Evolutionary conservation across 176 grass and related monocot species (phyloP), one percentile per base, ranked within the genome.

Genomic region (Melocanna baccifera): DNA sequence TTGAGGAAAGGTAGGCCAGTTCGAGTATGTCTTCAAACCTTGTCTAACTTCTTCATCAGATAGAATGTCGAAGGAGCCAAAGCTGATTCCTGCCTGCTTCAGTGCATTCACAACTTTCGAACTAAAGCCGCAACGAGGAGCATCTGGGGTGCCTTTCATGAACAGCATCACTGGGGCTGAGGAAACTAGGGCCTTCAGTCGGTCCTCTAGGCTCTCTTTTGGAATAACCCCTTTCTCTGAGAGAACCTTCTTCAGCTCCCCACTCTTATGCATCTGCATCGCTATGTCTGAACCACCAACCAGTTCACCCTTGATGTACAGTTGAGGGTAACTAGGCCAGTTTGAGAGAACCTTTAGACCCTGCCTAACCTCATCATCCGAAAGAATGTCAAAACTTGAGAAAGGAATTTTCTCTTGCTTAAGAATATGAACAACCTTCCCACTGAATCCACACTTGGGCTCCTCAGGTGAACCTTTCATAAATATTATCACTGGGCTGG

Each of bases 321-420:
- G 78, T 69, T 99, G 97, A 70, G 97, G 97, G 89, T 92, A 99
- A 67, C 97, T 99, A 51, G 97, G 88, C 97, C 97, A 99, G 77
- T 89, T 92, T 42, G 97, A 99, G 66, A 92, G 23, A 57, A 90
- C 70, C 85, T 97, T 97, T 3, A 97, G 87, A 12, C 95, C 95
- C 73, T 93, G 92, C 58, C 95, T 86, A 67, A 97, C 89, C 78
- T 89, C 85, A 53, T 98, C 93, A 85, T 98, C 96, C 76, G 73
- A 58, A 78, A 98, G 83, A 76, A 98, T 87, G 73, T 98, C 93
- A 84, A 98, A 98, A 77, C 89, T 95, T 36, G 92, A 88, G 74
- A 98, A 98, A 67, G 91, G 89, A 59, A 90, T 85, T 40, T 95
- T 92, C 85, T 95, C 96, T 80, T 98, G 87, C 84, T 93, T 87